Conservation (phyloP, 768 basidiomycete genomes). For the Suillus occidentalis region DNA sequence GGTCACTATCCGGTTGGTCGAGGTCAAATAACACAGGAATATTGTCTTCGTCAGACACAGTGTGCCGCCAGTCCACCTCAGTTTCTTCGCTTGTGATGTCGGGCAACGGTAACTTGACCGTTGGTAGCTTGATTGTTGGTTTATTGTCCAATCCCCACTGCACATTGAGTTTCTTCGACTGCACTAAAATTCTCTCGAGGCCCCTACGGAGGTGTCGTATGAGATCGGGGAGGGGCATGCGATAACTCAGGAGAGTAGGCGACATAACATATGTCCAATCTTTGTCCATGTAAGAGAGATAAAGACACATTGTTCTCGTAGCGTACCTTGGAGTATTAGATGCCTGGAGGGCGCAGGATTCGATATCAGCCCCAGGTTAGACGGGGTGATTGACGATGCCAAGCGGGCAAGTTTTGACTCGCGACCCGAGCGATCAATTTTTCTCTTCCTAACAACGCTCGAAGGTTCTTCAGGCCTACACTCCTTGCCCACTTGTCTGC, state of each 20-base stretch:
- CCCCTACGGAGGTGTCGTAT: conserved; percentile 23
- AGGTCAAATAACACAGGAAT: neutral
- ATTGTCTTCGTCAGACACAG: neutral
- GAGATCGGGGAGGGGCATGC: conserved; percentile 23
- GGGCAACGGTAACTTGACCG: too few species aligned
- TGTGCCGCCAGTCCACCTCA: neutral
- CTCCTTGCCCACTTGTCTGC: neutral
- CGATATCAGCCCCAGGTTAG: neutral
- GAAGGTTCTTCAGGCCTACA: neutral
- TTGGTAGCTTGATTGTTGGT: neutral
- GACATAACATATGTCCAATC: conserved; percentile 31
- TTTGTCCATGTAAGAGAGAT: conserved; percentile 4
- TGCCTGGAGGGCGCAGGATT: neutral
- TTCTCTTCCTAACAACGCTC: neutral
- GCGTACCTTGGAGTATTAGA: conserved; percentile 22
- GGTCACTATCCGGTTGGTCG: neutral
- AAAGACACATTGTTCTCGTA: neutral
- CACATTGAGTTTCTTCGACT: conserved; percentile 4
- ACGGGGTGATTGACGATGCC: neutral
- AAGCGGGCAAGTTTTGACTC: neutral
- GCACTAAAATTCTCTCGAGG: conserved; percentile 12
- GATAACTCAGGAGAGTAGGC: conserved; percentile 26
- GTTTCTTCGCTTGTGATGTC: neutral
- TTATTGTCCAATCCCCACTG: neutral
- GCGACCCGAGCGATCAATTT: neutral